These are phyloP conservation scores for Lathyrus aphaca DNA, from an alignment of 306 rosid species.

Conservation along the genomic window DNA sequence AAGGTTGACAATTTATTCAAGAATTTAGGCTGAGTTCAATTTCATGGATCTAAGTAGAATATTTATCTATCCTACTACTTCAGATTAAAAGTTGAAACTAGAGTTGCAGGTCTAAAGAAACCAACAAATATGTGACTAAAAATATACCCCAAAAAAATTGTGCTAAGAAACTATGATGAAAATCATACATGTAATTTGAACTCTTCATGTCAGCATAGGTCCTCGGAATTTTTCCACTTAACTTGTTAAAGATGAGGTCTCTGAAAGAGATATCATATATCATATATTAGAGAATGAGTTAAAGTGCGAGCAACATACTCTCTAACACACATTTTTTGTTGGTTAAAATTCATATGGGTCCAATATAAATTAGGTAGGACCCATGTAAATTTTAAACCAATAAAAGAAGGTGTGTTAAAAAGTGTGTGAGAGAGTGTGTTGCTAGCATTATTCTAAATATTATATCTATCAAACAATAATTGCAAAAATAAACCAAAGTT, in stretches of 20 bases:
- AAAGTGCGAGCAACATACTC: neutral
- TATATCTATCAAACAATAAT: neutral
- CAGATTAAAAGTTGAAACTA: neutral
- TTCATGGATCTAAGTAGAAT: neutral
- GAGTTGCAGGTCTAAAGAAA: conserved; percentile 6
- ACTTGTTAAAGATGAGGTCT: too few relatives aligned
- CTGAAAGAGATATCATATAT: conserved; percentile 32
- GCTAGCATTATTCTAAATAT: too few relatives aligned
- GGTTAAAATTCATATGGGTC: too few relatives aligned
- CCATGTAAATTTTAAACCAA: neutral
- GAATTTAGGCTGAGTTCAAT: neutral
- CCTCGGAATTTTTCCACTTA: too few relatives aligned
- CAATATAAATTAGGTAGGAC: neutral
- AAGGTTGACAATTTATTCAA: neutral
- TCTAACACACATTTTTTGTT: too few relatives aligned
- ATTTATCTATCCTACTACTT: conserved; percentile 6
- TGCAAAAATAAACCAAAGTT: neutral
- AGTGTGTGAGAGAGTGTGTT: too few relatives aligned
- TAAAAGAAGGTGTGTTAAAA: too few relatives aligned
- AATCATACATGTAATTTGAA: conserved; percentile 70
- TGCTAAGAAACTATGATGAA: neutral
- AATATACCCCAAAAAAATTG: neutral
- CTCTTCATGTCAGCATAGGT: too few relatives aligned
- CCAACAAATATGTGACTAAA: neutral
- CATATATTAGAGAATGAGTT: conserved; percentile 8